phyloP scores from a whole-genome alignment of 1,284 basidiomycete species.

The Ganoderma boninense region DNA sequence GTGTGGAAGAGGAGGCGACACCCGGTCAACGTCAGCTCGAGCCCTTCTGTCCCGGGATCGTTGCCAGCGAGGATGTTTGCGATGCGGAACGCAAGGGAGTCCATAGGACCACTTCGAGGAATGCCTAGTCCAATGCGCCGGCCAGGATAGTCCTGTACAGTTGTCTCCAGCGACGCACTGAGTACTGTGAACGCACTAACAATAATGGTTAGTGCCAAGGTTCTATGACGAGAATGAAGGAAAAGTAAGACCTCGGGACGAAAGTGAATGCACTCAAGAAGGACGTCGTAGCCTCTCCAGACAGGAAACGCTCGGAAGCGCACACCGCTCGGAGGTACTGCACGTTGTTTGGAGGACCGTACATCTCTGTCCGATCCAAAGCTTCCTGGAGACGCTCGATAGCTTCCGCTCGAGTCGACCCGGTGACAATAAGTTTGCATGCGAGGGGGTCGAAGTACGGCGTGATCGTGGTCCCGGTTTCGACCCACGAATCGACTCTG shows the following conservation, averaged over 20 bases:
- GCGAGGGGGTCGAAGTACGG: constrained; percentile 67
- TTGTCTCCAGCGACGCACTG: constrained; percentile 64
- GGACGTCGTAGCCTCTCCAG: constrained; percentile 61
- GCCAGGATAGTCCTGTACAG: constrained; percentile 73
- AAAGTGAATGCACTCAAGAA: constrained; percentile 61
- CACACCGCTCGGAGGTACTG: constrained; percentile 59
- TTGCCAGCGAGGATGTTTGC: constrained; percentile 75
- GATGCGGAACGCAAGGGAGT: constrained; percentile 62
- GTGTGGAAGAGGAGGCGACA: constrained; percentile 53
- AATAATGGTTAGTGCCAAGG: neutral
- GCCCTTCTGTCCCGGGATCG: constrained; percentile 55
- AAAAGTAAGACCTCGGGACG: constrained; percentile 47
- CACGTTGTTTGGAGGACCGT: constrained; percentile 65
- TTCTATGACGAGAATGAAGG: neutral
- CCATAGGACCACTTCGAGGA: constrained; percentile 76
- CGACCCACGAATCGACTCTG: constrained; percentile 63
- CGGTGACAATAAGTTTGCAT: constrained; percentile 61
- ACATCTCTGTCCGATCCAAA: constrained; percentile 48
- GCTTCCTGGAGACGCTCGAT: constrained; percentile 48
- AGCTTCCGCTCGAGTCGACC: constrained; percentile 50
- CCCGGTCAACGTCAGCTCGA: constrained; percentile 57
- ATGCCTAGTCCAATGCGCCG: constrained; percentile 66
- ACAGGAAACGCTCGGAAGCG: constrained; percentile 48
- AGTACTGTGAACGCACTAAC: constrained; percentile 63
- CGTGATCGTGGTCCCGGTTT: constrained; percentile 60